phyloP scores from a whole-genome alignment of 2,329 filamentous ascomycete genomes.

The Sordariomycetes sp. region DNA sequence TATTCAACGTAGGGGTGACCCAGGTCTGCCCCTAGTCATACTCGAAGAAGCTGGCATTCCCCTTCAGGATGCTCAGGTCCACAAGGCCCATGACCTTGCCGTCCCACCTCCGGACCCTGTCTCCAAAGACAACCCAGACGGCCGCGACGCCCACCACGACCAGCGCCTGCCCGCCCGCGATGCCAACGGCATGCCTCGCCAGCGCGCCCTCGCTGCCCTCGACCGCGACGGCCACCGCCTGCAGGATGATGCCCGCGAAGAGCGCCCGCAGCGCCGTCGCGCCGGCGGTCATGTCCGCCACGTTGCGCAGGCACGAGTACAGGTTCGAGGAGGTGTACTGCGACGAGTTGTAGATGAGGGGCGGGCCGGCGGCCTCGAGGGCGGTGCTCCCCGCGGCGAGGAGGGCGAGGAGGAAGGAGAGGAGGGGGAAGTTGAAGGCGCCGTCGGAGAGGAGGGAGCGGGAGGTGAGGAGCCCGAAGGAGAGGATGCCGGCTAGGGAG shows the following conservation, averaged over 20 bases:
- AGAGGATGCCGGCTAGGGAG: slow-evolving; percentile 28
- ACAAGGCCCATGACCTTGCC: slow-evolving; percentile 35
- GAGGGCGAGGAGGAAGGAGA: slow-evolving; percentile 35
- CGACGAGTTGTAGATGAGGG: slow-evolving; percentile 34
- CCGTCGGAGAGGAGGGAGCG: slow-evolving; percentile 6
- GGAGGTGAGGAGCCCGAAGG: slow-evolving; percentile 26
- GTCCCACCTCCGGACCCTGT: slow-evolving; percentile 29
- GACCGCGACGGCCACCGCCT: slow-evolving; percentile 16
- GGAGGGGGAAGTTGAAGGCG: slow-evolving; percentile 23
- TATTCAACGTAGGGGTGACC: neutral
- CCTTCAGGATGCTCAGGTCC: slow-evolving; percentile 30
- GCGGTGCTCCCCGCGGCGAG: slow-evolving; percentile 29
- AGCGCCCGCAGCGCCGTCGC: slow-evolving; percentile 28
- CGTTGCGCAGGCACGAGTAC: slow-evolving; percentile 30
- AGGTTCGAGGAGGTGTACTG: slow-evolving; percentile 37
- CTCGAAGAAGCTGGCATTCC: slow-evolving; percentile 34
- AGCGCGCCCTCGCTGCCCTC: slow-evolving; percentile 19
- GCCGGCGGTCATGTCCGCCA: slow-evolving; percentile 35
- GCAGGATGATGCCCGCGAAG: slow-evolving; percentile 28
- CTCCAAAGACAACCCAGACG: slow-evolving; percentile 30
- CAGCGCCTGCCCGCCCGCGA: slow-evolving; percentile 28
- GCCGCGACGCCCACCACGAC: slow-evolving; percentile 20
- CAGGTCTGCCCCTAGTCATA: slow-evolving; percentile 12
- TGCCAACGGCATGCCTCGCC: slow-evolving; percentile 23
- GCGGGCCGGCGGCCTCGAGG: slow-evolving; percentile 28